phyloP scores from a whole-genome alignment of 345 rosid species.

The Melaleuca quinquenervia region DNA sequence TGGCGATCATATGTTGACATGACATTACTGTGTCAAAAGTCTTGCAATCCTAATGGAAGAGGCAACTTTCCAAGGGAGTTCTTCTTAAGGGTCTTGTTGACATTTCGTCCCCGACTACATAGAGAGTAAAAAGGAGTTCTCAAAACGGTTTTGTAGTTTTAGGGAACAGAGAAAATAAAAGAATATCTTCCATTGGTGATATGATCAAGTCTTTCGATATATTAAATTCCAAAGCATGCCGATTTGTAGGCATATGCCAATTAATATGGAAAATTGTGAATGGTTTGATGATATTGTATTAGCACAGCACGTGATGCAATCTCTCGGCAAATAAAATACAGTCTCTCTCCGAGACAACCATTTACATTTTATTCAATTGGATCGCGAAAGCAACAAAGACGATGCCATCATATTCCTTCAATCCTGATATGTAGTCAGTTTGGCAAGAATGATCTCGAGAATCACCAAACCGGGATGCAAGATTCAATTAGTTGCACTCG shows the following conservation, averaged over 20 bases:
- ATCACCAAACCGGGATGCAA: not conserved
- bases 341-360: not conserved
- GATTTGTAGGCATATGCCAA: accelerated
- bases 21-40: not conserved
- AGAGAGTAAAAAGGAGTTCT: not conserved
- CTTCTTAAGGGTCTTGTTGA: not conserved
- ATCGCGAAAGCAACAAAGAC: not conserved
- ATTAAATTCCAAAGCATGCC: not conserved
- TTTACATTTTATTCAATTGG: not conserved
- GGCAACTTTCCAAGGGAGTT: not conserved
- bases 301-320: not conserved
- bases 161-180: not conserved
- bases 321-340: not conserved
- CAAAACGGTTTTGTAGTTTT: not conserved
- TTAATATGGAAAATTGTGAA: not conserved
- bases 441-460: not conserved
- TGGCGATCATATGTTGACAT: not conserved
- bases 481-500: not conserved
- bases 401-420: not conserved
- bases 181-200: not conserved
- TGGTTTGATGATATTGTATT: not conserved
- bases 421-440: not conserved
- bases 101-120: not conserved
- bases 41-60: not conserved
- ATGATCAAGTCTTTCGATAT: not conserved